These are phyloP conservation scores for Umbelopsis sp. DNA, from an alignment of 371 early-diverging fungal species.

Conservation along the genomic window DNA sequence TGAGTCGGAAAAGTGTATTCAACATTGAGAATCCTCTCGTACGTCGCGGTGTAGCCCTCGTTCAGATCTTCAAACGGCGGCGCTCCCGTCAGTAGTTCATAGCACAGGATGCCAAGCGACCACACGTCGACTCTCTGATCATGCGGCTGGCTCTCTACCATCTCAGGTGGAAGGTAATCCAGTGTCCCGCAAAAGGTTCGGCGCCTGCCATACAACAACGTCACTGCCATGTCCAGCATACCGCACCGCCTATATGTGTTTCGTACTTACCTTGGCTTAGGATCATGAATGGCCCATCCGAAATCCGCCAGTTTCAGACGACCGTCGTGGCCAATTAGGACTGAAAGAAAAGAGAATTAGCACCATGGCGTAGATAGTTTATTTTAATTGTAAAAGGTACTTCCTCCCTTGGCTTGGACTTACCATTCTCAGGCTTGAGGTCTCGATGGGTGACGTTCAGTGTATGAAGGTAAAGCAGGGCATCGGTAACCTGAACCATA, in stretches of 20 bases:
- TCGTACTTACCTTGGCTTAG: constrained; percentile 64
- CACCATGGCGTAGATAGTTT: too few relatives aligned
- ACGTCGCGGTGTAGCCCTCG: constrained; percentile 70
- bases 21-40: constrained; percentile 77
- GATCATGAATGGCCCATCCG: constrained; percentile 99
- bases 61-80: constrained; percentile 92
- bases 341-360: constrained; percentile 21
- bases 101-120: constrained; percentile 95
- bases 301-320: constrained; percentile 97
- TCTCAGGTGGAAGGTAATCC: constrained; percentile 95
- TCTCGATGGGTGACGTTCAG: constrained; percentile 75
- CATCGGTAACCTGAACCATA: constrained; percentile 87
- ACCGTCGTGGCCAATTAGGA: constrained; percentile 75
- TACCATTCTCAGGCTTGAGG: constrained; percentile 82
- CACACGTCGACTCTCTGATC: constrained; percentile 90
- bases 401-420: background rate
- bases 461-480: constrained; percentile 68
- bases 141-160: constrained; percentile 87
- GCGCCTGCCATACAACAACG: constrained; percentile 48
- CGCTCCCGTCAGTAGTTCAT: constrained; percentile 92
- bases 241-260: too few relatives aligned
- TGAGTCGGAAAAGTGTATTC: constrained; percentile 80
- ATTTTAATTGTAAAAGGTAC: too few relatives aligned
- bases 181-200: constrained; percentile 95
- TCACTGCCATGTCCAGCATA: too few relatives aligned